Evolutionary conservation across 192 early-diverging fungal species (phyloP).

Genomic region (Chytriomyces confervae): DNA sequence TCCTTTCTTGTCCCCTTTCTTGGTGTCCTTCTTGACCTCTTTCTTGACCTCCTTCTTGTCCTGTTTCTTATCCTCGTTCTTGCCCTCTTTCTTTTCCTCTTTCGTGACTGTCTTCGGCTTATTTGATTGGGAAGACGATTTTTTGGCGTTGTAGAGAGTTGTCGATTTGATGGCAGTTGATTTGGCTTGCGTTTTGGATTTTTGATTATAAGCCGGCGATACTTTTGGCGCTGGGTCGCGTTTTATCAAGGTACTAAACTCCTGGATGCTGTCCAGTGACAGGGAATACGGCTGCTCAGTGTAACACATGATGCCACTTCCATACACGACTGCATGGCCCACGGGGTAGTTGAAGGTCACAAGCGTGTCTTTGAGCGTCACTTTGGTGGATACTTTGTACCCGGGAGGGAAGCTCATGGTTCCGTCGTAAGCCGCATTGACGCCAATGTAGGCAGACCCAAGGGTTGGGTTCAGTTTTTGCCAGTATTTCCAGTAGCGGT

Average conservation of each 20-base stretch:
- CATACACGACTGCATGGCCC: background rate
- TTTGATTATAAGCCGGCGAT: too few relatives aligned
- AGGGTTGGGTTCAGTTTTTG: conserved; percentile 38
- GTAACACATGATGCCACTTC: background rate
- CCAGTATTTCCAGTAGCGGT: conserved; percentile 50
- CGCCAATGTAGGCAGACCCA: background rate
- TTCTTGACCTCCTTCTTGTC: background rate
- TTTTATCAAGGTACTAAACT: background rate
- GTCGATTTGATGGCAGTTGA: background rate
- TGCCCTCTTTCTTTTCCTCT: too few relatives aligned
- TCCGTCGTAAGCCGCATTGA: background rate
- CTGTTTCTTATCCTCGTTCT: too few relatives aligned
- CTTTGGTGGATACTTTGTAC: background rate
- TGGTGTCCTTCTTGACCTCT: background rate
- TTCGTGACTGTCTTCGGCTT: too few relatives aligned
- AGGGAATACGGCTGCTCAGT: conserved; percentile 9
- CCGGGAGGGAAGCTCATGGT: background rate
- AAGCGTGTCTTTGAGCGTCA: background rate
- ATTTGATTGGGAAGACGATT: too few relatives aligned
- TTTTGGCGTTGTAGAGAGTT: background rate
- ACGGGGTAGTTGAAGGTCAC: conserved; percentile 22
- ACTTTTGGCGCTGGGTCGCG: background rate
- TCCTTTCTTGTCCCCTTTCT: too few relatives aligned
- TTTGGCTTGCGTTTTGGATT: background rate
- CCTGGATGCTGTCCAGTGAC: conserved; percentile 5